Conservation (phyloP, 2,329 filamentous ascomycete genomes). For the Periconia macrospinosa region DNA sequence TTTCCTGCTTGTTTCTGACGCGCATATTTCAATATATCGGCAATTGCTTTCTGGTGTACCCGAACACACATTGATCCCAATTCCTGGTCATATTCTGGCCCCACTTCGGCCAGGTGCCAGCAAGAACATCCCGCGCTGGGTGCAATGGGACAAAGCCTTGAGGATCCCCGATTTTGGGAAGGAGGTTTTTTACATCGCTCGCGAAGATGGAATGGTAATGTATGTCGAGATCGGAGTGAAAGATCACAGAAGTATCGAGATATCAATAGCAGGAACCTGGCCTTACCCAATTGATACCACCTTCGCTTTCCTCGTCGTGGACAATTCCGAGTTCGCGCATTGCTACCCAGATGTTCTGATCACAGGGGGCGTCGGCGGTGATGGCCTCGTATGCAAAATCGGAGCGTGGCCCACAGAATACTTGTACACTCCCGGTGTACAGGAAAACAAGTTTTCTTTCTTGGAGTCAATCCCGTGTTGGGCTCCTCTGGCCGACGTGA, state of each 20-base stretch:
- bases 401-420: slow-evolving; percentile 41
- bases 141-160: slow-evolving; percentile 78
- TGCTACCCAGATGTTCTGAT: slow-evolving; percentile 75
- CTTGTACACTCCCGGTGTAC: slow-evolving; percentile 58
- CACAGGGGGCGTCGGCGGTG: slow-evolving; percentile 75
- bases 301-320: slow-evolving; percentile 70
- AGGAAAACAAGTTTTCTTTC: slow-evolving; percentile 45
- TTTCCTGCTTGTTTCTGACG: slow-evolving; percentile 45
- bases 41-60: slow-evolving; percentile 46
- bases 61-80: slow-evolving; percentile 14
- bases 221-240: slow-evolving; percentile 63
- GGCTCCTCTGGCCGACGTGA: slow-evolving; percentile 56
- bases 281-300: slow-evolving; percentile 77
- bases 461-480: slow-evolving; percentile 67
- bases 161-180: slow-evolving; percentile 61
- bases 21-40: slow-evolving; percentile 41
- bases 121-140: slow-evolving; percentile 65
- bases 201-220: slow-evolving; percentile 82
- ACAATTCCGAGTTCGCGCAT: slow-evolving; percentile 48
- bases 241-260: slow-evolving; percentile 33
- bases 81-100: slow-evolving; percentile 41
- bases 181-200: slow-evolving; percentile 82
- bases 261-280: slow-evolving; percentile 57
- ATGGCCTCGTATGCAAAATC: slow-evolving; percentile 76
- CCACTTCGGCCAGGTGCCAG: slow-evolving; percentile 47